Base-by-base conservation (phyloP, 2,329 filamentous ascomycete genomes). In the Fusarium solani-melongenae region DNA sequence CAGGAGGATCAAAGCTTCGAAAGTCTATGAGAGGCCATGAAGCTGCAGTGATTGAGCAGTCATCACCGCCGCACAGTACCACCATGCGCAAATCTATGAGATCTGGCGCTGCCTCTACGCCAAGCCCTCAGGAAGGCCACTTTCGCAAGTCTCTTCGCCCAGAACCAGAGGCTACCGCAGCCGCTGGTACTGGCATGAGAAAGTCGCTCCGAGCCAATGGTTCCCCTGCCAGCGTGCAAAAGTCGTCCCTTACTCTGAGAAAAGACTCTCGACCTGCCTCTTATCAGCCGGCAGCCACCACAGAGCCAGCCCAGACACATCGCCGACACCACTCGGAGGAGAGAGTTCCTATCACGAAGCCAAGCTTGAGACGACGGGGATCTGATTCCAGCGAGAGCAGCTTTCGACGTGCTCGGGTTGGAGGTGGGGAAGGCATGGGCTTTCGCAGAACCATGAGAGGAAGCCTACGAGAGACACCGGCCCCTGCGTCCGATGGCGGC, bases 301-400 rank as follows among this genome's bases (percentile, higher is more conserved):
- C 67, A 8, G 64, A 77, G 34, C 46, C 71, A 14, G 55, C 64
- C 14, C 75, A 69, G 67, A 63, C 63, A 9, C 70, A 76, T 17
- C 77, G 76, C 27, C 76, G 75, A 9, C 78, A 76, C 24, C 70
- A 73, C 11, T 79, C 79, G 6, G 73, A 74, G 17, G 79, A 81
- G 17, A 68, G 74, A 38, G 63, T 68, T 9, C 49, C 62, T 12
- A 66, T 75, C 9, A 71, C 68, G 22, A 81, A 79, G 49, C 77
- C 85, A 14, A 75, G 77, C 6, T 81, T 90, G 10, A 83, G 84
- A 66, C 88, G 91, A 2, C 88, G 85, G 11, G 86, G 84, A 20
- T 93, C 92, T 0, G 90, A 91, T 73, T 91, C 89, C 31, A 94
- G 92, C 77, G 92, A 94, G 51, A 97, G 93, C 82, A 97, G 94